Base-by-base conservation (phyloP, 2,329 filamentous ascomycete species). In the Fusarium paranaense region DNA sequence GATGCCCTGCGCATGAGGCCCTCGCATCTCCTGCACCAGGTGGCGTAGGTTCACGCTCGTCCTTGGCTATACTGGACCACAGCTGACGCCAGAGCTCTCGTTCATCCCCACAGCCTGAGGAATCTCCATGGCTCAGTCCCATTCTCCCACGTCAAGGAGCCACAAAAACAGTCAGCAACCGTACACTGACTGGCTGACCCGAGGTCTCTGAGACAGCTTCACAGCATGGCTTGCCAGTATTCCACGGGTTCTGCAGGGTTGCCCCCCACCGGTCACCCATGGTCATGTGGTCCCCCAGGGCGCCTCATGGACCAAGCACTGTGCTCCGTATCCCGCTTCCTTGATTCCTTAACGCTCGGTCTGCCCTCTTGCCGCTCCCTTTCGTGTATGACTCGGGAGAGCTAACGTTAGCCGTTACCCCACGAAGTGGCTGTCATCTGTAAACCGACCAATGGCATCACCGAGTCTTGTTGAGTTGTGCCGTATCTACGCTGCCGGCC, bases 401-500 rank as follows among this genome's bases (percentile, higher is more conserved):
- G 67, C 64, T 70, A 76, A 64, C 45, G 70, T 60, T 70, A 76
- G 67, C 50, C 35, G 25, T 40, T 32, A 66, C 68, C 73, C 73
- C 68, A 65, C 73, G 73, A 71, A 45, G 58, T 67, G 58, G 64
- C 71, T 76, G 64, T 45, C 64, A 61, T 66, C 59, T 64, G 57
- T 27, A 20, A 54, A 45, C 52, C 30, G 45, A 32, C 73, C 73
- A 76, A 70, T 76, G 27, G 47, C 32, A 56, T 59, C 33, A 20
- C 54, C 20, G 18, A 37, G 37, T 56, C 32, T 35, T 40, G 38
- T 42, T 9, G 37, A 62, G 62, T 62, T 68, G 63, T 50, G 67
- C 66, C 70, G 66, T 78, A 75, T 76, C 69, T 75, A 76, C 69
- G 69, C 66, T 68, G 40, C 40, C 47, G 25, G 30, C 9, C 38